Percentiles rank a stretch among this genome's conserved stretches.
Evolutionary conservation across 1,139 yeast genomes (phyloP).

Genomic region (Candida glucosophila): DNA sequence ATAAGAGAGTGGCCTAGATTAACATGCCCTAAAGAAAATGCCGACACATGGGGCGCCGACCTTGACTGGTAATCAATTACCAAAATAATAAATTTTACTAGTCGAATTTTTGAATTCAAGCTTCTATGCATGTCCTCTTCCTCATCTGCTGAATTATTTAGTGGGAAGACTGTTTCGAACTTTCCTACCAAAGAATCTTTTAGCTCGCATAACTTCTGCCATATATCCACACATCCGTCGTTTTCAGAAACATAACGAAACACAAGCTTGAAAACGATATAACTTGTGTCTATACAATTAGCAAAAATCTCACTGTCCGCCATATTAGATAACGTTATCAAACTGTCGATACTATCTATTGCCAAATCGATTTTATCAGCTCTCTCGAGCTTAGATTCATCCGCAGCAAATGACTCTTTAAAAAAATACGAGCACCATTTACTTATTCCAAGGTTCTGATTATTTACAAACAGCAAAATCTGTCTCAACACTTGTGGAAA

Average conservation of each 20-base stretch:
- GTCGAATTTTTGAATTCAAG: constrained; percentile 52
- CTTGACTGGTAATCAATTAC: constrained; percentile 66
- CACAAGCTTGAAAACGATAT: constrained; percentile 30
- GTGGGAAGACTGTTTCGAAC: constrained; percentile 33
- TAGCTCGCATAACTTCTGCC: constrained; percentile 35
- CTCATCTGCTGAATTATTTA: constrained; percentile 33
- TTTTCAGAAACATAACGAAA: constrained; percentile 35
- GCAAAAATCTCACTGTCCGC: constrained; percentile 22
- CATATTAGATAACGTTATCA: constrained; percentile 20
- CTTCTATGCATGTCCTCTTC: constrained; percentile 45
- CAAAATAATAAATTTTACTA: constrained; percentile 63
- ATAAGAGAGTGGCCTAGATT: constrained; percentile 63
- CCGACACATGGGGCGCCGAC: constrained; percentile 25
- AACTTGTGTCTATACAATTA: constrained; percentile 24
- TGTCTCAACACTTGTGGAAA: constrained; percentile 49
- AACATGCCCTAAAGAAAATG: constrained; percentile 52
- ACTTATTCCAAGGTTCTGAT: constrained; percentile 26
- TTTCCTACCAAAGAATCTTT: constrained; percentile 30
- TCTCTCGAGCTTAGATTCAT: constrained; percentile 14
- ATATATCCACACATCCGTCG: constrained; percentile 34
- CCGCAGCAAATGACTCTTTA: constrained; percentile 32
- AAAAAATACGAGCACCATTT: constrained; percentile 42
- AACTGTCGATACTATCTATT: constrained; percentile 27
- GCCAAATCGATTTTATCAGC: constrained; percentile 36
- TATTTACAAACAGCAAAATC: constrained; percentile 34